Conservation (phyloP, 331 rosid species). For the Quercus tomentella region DNA sequence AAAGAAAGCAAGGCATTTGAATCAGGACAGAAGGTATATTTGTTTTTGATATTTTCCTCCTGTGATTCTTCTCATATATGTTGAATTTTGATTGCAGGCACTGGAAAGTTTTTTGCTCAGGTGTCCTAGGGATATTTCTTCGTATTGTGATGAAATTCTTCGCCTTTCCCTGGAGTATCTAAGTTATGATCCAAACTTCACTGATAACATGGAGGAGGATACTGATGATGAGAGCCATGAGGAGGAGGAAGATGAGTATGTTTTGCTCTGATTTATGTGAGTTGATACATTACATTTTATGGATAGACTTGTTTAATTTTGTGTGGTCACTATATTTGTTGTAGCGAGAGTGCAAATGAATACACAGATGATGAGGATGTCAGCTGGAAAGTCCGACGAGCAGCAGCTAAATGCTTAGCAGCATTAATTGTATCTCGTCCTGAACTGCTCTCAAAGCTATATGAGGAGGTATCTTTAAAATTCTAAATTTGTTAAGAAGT, state of each 20-base stretch:
- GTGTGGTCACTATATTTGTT: constrained; percentile 18
- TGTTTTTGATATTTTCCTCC: background rate
- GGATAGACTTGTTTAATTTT: constrained; percentile 13
- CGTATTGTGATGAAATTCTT: constrained; percentile 86
- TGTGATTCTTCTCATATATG: constrained; percentile 8
- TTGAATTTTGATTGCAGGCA: constrained; percentile 55
- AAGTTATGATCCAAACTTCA: constrained; percentile 96
- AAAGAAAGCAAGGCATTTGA: too few species aligned
- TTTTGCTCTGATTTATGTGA: constrained; percentile 22
- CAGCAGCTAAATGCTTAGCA: constrained; percentile 98
- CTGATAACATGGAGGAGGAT: constrained; percentile 99
- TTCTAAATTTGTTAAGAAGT: background rate
- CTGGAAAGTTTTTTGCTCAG: constrained; percentile 96
- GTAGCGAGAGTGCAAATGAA: constrained; percentile 97
- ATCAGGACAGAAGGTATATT: too few species aligned
- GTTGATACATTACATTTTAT: constrained; percentile 1
- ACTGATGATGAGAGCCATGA: constrained; percentile 85
- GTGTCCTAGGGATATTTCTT: constrained; percentile 94
- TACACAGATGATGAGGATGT: constrained; percentile 98
- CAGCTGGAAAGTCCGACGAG: constrained; percentile 99
- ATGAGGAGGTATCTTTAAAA: constrained; percentile 73
- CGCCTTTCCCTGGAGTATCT: constrained; percentile 82
- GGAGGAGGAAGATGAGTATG: constrained; percentile 99
- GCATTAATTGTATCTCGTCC: constrained; percentile 97
- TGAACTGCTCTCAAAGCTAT: constrained; percentile 84